phyloP scores from a whole-genome alignment of 1,139 yeast genomes.

The Candida sp. region DNA sequence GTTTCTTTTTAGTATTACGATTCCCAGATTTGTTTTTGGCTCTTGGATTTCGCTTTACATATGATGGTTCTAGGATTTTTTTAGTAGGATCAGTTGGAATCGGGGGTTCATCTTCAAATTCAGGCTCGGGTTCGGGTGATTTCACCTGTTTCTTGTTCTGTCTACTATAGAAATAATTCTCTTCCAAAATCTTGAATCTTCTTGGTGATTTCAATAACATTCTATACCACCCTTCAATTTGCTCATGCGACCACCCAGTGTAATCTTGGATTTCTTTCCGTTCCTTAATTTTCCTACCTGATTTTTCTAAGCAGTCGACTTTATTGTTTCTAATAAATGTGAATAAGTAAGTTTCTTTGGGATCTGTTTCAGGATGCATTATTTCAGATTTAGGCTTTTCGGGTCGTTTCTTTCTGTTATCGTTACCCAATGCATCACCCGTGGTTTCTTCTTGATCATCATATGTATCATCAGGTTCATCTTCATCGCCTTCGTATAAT shows the following conservation, averaged over 20 bases:
- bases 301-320: slow-evolving; percentile 10
- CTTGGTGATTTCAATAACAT: slow-evolving; percentile 67
- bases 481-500: slow-evolving; percentile 71
- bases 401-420: slow-evolving; percentile 6
- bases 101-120: not conserved
- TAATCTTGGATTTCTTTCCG: slow-evolving; percentile 51
- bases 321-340: not conserved
- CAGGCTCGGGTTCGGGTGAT: not conserved
- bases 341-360: slow-evolving; percentile 47
- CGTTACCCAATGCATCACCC: slow-evolving; percentile 23
- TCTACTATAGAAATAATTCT: slow-evolving; percentile 43
- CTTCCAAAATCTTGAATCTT: slow-evolving; percentile 59
- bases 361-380: slow-evolving; percentile 4
- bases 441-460: slow-evolving; percentile 61
- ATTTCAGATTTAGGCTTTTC: not conserved
- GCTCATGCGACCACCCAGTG: slow-evolving; percentile 81
- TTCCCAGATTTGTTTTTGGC: not conserved
- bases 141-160: not conserved
- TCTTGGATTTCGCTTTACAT: not conserved
- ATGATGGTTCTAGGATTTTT: not conserved
- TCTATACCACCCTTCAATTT: slow-evolving; percentile 89
- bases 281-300: slow-evolving; percentile 46
- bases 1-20: not conserved
- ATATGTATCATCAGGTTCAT: slow-evolving; percentile 83
- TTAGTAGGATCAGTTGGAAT: not conserved